These are phyloP conservation scores for Viola pubescens DNA, from an alignment of 441 rosid genomes.

Conservation along the genomic window DNA sequence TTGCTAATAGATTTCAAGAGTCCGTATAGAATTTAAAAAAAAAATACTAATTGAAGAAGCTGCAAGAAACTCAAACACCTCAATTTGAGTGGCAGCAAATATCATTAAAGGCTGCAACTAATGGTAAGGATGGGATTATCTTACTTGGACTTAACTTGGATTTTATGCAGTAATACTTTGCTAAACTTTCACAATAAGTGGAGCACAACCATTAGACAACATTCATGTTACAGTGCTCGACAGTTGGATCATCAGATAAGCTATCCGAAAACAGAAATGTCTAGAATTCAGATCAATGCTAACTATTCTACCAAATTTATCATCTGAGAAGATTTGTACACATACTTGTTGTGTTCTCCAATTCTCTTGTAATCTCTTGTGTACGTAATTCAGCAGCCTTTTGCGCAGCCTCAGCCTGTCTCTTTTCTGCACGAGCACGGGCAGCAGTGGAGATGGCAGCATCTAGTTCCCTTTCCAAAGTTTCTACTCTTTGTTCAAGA, in stretches of 20 bases:
- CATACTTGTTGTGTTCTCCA: constrained; percentile 93
- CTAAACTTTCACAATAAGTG: not conserved
- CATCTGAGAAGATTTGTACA: not conserved
- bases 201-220: not conserved
- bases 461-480: constrained; percentile 87
- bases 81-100: too few species aligned
- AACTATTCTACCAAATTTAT: too few species aligned
- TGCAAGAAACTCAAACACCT: too few species aligned
- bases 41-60: too few species aligned
- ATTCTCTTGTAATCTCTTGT: constrained; percentile 69
- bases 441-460: constrained; percentile 93
- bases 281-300: not conserved
- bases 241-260: not conserved
- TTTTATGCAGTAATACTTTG: not conserved
- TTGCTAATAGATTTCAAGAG: too few species aligned
- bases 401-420: constrained; percentile 86
- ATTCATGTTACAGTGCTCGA: not conserved
- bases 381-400: constrained; percentile 75
- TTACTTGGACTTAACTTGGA: not conserved
- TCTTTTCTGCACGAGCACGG: constrained; percentile 76
- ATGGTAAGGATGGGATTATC: not conserved
- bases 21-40: too few species aligned
- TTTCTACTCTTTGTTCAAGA: constrained; percentile 92
- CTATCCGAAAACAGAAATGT: not conserved
- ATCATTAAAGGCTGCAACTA: not conserved